Evolutionary conservation across 331 rosid species (phyloP).

Genomic region (Pyrus hybrid): DNA sequence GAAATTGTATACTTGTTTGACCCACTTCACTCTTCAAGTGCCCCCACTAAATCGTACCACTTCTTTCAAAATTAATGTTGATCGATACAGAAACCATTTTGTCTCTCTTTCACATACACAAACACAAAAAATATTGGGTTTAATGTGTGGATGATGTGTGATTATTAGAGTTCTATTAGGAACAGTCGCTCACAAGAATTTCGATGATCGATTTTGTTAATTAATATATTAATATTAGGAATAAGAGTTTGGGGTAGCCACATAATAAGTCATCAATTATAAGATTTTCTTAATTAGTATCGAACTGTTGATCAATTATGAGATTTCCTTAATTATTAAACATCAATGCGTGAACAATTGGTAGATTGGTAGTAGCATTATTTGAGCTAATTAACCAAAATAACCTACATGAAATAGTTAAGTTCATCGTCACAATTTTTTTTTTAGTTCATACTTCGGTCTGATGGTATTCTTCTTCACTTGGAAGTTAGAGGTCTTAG

Average conservation of each 20-base stretch:
- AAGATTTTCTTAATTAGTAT: too few species aligned
- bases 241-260: neutral
- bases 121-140: neutral
- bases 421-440: too few species aligned
- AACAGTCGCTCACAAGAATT: neutral
- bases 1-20: neutral
- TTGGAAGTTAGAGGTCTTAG: too few species aligned
- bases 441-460: too few species aligned
- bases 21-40: neutral
- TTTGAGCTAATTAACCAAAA: too few species aligned
- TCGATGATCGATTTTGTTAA: too few species aligned
- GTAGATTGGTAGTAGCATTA: neutral
- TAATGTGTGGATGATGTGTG: neutral
- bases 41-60: neutral
- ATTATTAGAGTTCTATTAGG: neutral
- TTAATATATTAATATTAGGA: too few species aligned
- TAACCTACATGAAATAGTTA: too few species aligned
- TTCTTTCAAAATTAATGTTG: neutral
- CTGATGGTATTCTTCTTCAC: too few species aligned
- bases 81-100: neutral
- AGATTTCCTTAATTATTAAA: neutral
- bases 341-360: neutral
- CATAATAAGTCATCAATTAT: neutral
- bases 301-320: neutral
- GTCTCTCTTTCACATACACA: neutral